Evolutionary conservation across 805 yeast genomes (phyloP), one percentile per base, ranked within the genome.

Genomic region (Yarrowia deformans): DNA sequence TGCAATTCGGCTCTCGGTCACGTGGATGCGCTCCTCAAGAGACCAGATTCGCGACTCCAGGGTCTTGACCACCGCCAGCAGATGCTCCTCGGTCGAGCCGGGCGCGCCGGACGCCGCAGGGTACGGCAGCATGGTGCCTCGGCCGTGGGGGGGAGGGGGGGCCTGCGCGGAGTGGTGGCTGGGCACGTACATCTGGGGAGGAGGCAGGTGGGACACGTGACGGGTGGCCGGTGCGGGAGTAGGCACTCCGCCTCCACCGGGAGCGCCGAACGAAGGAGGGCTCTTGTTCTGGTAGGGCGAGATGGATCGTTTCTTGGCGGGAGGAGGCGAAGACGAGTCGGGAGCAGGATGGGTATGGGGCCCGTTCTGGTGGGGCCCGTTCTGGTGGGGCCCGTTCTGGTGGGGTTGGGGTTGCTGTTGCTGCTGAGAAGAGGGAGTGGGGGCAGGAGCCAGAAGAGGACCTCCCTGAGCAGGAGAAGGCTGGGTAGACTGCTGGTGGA

Each of bases 11-110:
- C 72, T 73, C 56, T 77, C 80, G 12, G 78, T 70, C n/a, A 74
- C 72, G 46, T 72, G 72, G 42, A 77, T 61, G n/a, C 79, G 74
- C 29, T 75, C 77, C 68, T 78, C 80, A 19, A 76, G 69, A 29
- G 72, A 72, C 18, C 75, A 70, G 29, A 78, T 67, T 8, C 76
- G 73, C 19, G 74, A 73, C 61, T 78, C 79, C 45, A 78, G 71
- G 42, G 72, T 69, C 40, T 75, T 72, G 14, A 76, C 75, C 52
- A 73, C 58, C 16, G 70, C 61, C 73, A 72, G 70, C 43, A 72
- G 69, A 34, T 63, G 63, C 49, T 73, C 74, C 50, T 72, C 70
- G 32, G 39, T 70, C 14, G 64, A 67, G 7, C 55, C 70, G 2
- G 49, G 40, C 3, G 58, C 32, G 14, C 68, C 55, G 1, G 49